Conservation (phyloP, 805 yeast species). For the Wickerhamomyces xylosicus region DNA sequence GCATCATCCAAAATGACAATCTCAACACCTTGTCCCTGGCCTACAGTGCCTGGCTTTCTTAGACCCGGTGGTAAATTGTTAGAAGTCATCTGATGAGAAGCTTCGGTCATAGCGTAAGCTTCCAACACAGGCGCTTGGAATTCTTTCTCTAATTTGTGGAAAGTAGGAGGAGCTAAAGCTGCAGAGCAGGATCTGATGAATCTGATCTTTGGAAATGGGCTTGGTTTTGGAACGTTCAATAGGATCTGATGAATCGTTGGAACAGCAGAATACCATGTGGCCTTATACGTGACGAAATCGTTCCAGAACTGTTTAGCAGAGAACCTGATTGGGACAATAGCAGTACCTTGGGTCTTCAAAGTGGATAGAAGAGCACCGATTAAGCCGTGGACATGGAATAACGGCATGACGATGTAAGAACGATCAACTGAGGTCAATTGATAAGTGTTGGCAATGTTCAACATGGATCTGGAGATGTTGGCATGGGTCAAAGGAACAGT, state of each 20-base stretch:
- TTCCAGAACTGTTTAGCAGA: conserved; percentile 54
- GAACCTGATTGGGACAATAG: conserved; percentile 51
- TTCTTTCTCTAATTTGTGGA: conserved; percentile 42
- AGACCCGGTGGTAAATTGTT: conserved; percentile 59
- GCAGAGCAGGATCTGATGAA: conserved; percentile 69
- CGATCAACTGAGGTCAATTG: conserved; percentile 36
- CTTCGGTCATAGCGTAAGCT: conserved; percentile 78
- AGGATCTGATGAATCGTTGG: conserved; percentile 68
- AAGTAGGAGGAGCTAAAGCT: conserved; percentile 56
- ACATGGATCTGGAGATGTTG: conserved; percentile 49
- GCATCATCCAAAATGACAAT: conserved; percentile 43
- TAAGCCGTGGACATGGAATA: conserved; percentile 70
- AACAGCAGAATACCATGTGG: conserved; percentile 70
- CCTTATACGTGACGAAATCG: conserved; percentile 37
- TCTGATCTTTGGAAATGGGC: conserved; percentile 41
- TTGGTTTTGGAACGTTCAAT: conserved; percentile 40
- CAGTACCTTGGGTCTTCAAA: conserved; percentile 47
- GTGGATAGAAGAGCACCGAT: conserved; percentile 58
- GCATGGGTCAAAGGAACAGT: conserved; percentile 63
- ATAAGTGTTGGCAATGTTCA: conserved; percentile 51
- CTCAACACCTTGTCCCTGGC: conserved; percentile 62
- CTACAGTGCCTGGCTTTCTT: conserved; percentile 64
- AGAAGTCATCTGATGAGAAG: conserved; percentile 73
- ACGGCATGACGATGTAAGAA: conserved; percentile 63
- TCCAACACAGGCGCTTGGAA: conserved; percentile 63